Conservation (phyloP, 495 filamentous ascomycete genomes). For the Glarea lozoyensis region DNA sequence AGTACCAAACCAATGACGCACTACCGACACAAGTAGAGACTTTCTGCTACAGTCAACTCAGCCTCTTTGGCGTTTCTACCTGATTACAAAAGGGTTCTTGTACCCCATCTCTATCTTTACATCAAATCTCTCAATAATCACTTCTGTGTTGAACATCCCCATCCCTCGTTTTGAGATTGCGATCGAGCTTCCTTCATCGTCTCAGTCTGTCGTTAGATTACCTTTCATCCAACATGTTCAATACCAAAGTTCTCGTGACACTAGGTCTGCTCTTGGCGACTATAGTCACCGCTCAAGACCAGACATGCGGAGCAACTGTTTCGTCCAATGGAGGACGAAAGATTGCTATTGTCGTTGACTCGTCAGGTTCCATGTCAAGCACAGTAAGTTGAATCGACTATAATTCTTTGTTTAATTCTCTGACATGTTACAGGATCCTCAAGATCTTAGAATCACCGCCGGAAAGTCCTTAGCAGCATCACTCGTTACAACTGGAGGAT, state of each 20-base stretch:
- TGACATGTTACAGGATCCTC: constrained; percentile 7
- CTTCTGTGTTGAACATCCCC: neutral
- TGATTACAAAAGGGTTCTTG: neutral
- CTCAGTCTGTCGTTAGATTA: neutral
- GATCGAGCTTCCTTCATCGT: neutral
- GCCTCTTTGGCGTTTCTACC: neutral
- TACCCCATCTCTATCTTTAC: neutral
- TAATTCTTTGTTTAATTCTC: neutral
- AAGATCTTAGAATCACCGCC: constrained; percentile 13
- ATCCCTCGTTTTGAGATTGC: neutral
- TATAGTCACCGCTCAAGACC: neutral
- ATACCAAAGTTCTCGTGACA: neutral
- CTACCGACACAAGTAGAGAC: neutral
- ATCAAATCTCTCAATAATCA: neutral
- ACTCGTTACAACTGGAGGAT: constrained; percentile 11
- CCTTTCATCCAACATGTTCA: neutral
- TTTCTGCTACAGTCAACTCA: neutral
- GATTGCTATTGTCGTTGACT: constrained; percentile 15
- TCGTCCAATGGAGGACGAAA: constrained; percentile 15
- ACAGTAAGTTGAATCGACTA: neutral
- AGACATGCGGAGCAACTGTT: neutral
- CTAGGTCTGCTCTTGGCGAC: neutral
- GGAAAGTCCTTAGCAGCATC: constrained; percentile 11
- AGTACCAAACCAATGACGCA: neutral
- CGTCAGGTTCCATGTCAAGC: constrained; percentile 13